These are phyloP conservation scores for Trifolium repens DNA, from an alignment of 306 rosid genomes.

Conservation along the genomic window DNA sequence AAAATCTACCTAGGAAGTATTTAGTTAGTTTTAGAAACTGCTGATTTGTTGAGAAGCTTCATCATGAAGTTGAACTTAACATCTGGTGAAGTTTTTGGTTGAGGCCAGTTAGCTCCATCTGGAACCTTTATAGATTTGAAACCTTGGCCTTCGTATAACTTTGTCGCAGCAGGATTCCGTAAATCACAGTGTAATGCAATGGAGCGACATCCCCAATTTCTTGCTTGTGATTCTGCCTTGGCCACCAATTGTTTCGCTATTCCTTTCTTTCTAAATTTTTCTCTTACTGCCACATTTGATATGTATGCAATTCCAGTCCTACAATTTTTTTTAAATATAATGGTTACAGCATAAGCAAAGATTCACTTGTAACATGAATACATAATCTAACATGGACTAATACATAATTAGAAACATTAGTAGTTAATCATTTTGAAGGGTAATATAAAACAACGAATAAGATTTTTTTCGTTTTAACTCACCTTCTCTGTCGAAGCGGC, in stretches of 20 bases:
- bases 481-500: conserved; percentile 84
- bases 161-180: conserved; percentile 76
- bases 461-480: conserved; percentile 26
- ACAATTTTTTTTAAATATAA: neutral
- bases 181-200: conserved; percentile 90
- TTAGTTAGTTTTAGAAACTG: conserved; percentile 46
- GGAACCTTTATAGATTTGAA: conserved; percentile 83
- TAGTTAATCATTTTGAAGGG: neutral
- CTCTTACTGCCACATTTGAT: conserved; percentile 96
- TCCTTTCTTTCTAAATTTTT: conserved; percentile 78
- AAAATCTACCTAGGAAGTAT: conserved; percentile 34
- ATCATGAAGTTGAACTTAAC: conserved; percentile 84
- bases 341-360: neutral
- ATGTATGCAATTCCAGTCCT: conserved; percentile 97
- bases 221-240: conserved; percentile 88
- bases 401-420: neutral
- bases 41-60: conserved; percentile 75
- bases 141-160: conserved; percentile 82
- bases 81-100: conserved; percentile 91
- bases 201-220: conserved; percentile 90
- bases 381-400: neutral
- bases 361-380: conserved; percentile 21
- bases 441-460: neutral
- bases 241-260: conserved; percentile 78
- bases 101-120: conserved; percentile 95